These are phyloP conservation scores for Letharia columbiana DNA, from an alignment of 495 filamentous ascomycete genomes.

Conservation along the genomic window DNA sequence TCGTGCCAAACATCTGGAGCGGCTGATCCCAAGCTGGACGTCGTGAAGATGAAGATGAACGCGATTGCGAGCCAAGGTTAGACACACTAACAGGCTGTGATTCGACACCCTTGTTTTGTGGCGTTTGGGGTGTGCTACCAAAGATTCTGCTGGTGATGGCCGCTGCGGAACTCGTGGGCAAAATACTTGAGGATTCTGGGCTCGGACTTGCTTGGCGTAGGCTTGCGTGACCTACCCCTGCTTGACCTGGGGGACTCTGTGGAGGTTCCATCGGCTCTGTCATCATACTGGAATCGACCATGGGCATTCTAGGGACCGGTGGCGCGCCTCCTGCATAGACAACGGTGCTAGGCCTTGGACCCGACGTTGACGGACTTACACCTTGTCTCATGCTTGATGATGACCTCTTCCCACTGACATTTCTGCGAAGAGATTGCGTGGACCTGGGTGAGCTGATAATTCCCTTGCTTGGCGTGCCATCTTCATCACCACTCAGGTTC, in stretches of 20 bases:
- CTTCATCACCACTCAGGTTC: conserved; percentile 56
- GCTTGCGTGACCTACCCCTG: conserved; percentile 10
- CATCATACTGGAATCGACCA: conserved; percentile 82
- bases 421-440: conserved; percentile 24
- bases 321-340: conserved; percentile 24
- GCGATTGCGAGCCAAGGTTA: conserved; percentile 16
- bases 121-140: conserved; percentile 13
- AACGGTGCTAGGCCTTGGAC: conserved; percentile 21
- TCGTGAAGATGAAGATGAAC: conserved; percentile 19
- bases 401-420: conserved; percentile 28
- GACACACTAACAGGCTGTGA: conserved; percentile 8
- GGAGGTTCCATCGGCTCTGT: conserved; percentile 58
- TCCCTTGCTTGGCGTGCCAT: conserved; percentile 39
- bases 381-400: conserved; percentile 25
- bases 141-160: conserved; percentile 13
- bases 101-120: conserved; percentile 12
- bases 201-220: neutral
- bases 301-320: conserved; percentile 38
- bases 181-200: conserved; percentile 24
- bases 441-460: conserved; percentile 34
- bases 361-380: conserved; percentile 30
- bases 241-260: conserved; percentile 19
- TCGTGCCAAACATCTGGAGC: conserved; percentile 23
- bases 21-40: conserved; percentile 28
- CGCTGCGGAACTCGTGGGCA: conserved; percentile 34